Evolutionary conservation across 345 rosid species (phyloP), one percentile per base, ranked within the genome.

Genomic region (Ceriops decandra): DNA sequence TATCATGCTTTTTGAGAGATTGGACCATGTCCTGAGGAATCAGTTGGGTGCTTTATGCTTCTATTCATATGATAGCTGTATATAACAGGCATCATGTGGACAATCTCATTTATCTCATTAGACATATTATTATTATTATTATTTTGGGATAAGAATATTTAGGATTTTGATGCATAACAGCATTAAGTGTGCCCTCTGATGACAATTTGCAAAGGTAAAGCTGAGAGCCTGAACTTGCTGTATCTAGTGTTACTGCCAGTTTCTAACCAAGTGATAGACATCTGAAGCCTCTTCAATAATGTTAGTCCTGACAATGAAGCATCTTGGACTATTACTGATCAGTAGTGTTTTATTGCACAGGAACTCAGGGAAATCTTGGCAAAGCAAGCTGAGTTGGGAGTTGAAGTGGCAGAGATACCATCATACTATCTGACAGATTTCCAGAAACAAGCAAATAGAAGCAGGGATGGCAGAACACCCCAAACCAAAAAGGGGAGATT

Each of bases 351-450:
- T 27, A 24, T 21, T 60, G 42, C 79, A 79, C 85, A 95, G 99
- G 92, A 86, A 90, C 90, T 95, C 67, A 88, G 69, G 82, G 89
- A 92, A 67, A 80, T 95, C n/a, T 79, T 95, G 79, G 87, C 87
- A 51, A 88, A 86, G 92, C 99, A 95, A 74, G 96, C 90, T 24
- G 93, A 90, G 79, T 77, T 95, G 72, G 97, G 96, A 60, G 83
- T 86, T 73, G 96, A 90, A 82, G 93, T 91, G 69, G 98, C 98
- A 58, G 99, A 95, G 82, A 75, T 95, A 74, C 96, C 96, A 11
- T 77, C 89, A 15, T 73, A 84, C 65, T 91, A 95, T 81, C 76
- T 91, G 22, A 73, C 73, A 19, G 89, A 83, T 63, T 77, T 78
- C 51, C 79, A 72, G 77, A 85, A 72, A 60, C 84, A 58, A 63